Evolutionary conservation across 768 basidiomycete genomes (phyloP), one percentile per base, ranked within the genome.

Genomic region (Amanita exitialis): DNA sequence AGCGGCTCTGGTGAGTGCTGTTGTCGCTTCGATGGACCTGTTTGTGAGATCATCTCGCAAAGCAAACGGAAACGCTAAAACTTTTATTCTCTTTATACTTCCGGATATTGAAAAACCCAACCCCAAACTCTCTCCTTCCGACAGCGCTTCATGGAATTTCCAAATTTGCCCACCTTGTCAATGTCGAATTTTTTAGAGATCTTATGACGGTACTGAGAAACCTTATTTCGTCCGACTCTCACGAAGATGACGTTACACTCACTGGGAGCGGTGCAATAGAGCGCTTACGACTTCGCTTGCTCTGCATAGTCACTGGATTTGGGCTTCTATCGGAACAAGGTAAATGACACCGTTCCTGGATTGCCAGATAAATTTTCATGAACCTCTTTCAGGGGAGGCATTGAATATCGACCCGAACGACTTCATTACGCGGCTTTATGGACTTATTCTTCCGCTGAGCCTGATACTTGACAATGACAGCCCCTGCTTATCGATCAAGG

Each of bases 21-120:
- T n/a, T 53, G 15, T 35, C 37, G 49, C 13, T 38, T 25, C 21
- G 20, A 32, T 3, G 38, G 4, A 25, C 4, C 16, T 34, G 47
- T 51, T 43, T 49, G 44, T 54, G 56, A 49, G 6, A 39, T 39
- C 6, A 15, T 9, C n/a, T 20, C 23, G 25, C 21, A 20, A 41
- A 96, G 93, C 94, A 96, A 75, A 98, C 94, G 16, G 96, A 99
- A 72, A 97, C 95, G 46, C 76, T 99, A 58, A 98, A 99, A 65
- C 82, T 97, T 56, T 76, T 98, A 43, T 99, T 99, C 65, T 91
- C 92, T 15, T 74, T 99, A 43, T 99, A 99, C 71, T 98, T 99
- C 69, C 84, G 87, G 55, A 87, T 98, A 58, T 74, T 99, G 57
- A 99, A 98, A 69, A 83, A 81, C 63, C 82, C 89, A 9, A 73